phyloP scores from a whole-genome alignment of 805 yeast genomes.

The Candida argentea region DNA sequence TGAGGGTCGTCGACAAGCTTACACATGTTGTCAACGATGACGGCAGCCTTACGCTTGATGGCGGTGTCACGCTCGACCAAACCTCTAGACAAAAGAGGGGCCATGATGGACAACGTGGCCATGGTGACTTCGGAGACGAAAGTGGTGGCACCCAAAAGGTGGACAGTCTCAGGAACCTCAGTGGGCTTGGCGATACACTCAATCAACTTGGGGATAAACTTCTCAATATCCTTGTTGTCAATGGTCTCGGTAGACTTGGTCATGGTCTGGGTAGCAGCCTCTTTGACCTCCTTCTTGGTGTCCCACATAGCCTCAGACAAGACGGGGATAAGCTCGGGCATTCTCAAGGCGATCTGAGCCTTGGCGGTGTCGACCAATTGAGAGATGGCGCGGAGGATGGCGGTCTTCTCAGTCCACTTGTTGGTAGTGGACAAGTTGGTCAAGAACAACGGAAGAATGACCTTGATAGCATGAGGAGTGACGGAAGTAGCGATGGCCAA shows the following conservation, averaged over 20 bases:
- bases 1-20: constrained; percentile 99
- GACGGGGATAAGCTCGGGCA: constrained; percentile 98
- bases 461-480: constrained; percentile 92
- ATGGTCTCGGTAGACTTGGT: constrained; percentile 94
- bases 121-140: constrained; percentile 99
- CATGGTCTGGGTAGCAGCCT: constrained; percentile 92
- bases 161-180: constrained; percentile 98
- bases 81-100: constrained; percentile 98
- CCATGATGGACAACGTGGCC: constrained; percentile 99
- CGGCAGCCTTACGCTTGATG: constrained; percentile 99
- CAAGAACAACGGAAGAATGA: constrained; percentile 73
- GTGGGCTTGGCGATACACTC: constrained; percentile 94
- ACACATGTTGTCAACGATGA: constrained; percentile 99
- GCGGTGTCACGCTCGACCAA: constrained; percentile 99
- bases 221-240: constrained; percentile 99
- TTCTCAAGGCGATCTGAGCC: constrained; percentile 93
- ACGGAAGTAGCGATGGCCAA: constrained; percentile 67
- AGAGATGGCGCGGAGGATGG: constrained; percentile 76
- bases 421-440: constrained; percentile 56
- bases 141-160: constrained; percentile 98
- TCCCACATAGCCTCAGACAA: constrained; percentile 99
- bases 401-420: constrained; percentile 98
- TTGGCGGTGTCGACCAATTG: constrained; percentile 90
- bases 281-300: constrained; percentile 96
- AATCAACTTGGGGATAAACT: constrained; percentile 96